Base-by-base conservation (phyloP, 1,284 basidiomycete genomes). In the Ceratobasidium theobromae region DNA sequence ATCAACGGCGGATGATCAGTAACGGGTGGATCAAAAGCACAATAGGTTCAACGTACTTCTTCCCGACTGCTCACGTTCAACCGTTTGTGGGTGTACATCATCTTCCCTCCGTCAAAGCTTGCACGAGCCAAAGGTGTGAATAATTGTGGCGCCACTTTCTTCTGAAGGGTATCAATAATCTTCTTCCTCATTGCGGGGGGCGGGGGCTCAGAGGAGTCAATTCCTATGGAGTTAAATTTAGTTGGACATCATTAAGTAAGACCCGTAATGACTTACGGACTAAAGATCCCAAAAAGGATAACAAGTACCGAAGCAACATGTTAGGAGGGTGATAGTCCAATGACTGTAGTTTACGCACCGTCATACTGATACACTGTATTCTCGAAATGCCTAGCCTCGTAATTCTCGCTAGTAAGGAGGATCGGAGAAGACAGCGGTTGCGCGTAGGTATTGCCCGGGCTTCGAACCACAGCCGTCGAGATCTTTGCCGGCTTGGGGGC, bases 331-430 rank as follows among this genome's bases (percentile, higher is more conserved):
- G 18, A 5, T n/a, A 14, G 9, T 21, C 8, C 5, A 45, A n/a
- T n/a, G 6, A 21, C 9, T 45, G 18, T 11, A 21, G 43, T 45
- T 16, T 48, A 35, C 60, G 25, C 23, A 64, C 60, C 60, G 52
- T 64, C 60, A 30, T 64, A 64, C 25, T 64, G 60, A 53, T 64
- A 64, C 14, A 64, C 38, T n/a, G 48, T 52, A 16, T 33, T 33
- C 25, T 64, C 60, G 8, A 49, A 49, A 9, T 52, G 12, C 11
- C 60, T 33, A 11, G 35, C 18, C n/a, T 35, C 27, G 16, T 52
- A 53, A 27, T 64, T 64, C 23, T 64, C 60, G n/a, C 48, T 52
- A 11, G 60, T 49, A 14, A 64, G 49, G 25, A 64, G 38, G 18
- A 64, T 64, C 23, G 60, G 60, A n/a, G 60, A 64, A 21, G 49